phyloP scores from a whole-genome alignment of 2,329 filamentous ascomycete species.

The Aurifilum marmelostoma region DNA sequence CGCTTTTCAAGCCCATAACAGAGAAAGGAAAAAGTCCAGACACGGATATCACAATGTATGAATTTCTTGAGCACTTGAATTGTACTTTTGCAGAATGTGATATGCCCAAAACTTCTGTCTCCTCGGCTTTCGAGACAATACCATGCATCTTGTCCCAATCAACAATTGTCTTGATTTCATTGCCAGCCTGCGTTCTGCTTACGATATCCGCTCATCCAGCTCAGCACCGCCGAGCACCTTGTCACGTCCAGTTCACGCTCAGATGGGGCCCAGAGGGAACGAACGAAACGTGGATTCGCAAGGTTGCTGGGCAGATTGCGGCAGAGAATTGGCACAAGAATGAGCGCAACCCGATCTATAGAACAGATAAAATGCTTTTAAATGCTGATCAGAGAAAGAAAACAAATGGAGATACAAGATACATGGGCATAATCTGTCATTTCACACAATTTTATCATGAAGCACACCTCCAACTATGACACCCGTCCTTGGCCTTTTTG shows the following conservation, averaged over 20 bases:
- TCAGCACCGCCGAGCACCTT: no score
- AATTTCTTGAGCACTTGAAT: not conserved
- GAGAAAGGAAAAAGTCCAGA: not conserved
- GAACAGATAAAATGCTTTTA: not conserved
- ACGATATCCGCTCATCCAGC: no score
- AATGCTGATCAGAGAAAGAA: not conserved
- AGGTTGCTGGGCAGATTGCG: not conserved
- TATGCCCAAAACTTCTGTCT: not conserved
- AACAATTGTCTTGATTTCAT: no score
- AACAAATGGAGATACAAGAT: no score
- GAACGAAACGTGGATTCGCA: not conserved
- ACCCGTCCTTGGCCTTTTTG: slow-evolving; percentile 47
- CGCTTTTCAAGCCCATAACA: not conserved
- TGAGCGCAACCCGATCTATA: not conserved
- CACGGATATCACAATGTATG: not conserved
- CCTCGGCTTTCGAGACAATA: no score
- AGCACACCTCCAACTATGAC: slow-evolving; percentile 19
- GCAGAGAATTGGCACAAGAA: not conserved
- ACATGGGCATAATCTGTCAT: not conserved
- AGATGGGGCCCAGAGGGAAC: no score
- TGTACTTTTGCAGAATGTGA: not conserved
- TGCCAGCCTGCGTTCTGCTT: no score
- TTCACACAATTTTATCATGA: not conserved
- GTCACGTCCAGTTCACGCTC: no score
- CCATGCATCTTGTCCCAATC: no score